These are phyloP conservation scores for Lactarius hengduanensis DNA, from an alignment of 768 basidiomycete genomes.

Conservation along the genomic window DNA sequence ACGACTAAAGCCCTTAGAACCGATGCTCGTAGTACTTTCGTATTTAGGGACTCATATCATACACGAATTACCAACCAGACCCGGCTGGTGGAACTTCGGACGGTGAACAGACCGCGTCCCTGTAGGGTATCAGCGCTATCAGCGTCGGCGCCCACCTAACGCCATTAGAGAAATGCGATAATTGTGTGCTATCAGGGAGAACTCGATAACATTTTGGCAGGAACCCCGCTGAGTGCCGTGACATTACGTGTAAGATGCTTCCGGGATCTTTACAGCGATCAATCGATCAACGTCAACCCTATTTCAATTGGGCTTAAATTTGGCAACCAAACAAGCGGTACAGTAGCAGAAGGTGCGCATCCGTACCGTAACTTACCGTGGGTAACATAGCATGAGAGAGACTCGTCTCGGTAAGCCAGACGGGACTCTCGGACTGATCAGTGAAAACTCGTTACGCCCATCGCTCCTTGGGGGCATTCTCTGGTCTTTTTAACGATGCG, in stretches of 20 bases:
- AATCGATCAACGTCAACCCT: background rate
- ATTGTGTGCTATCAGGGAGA: background rate
- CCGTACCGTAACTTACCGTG: background rate
- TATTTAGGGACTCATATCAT: background rate
- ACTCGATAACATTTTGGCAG: background rate
- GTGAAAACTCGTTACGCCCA: no score
- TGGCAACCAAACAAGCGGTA: background rate
- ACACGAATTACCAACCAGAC: no score
- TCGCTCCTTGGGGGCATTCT: background rate
- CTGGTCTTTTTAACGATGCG: background rate
- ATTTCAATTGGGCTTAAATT: background rate
- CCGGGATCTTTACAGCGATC: background rate
- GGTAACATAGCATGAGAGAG: background rate
- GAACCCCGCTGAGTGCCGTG: background rate
- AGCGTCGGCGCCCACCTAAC: background rate
- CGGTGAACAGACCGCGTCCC: background rate
- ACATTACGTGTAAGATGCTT: background rate
- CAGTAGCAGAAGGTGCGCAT: no score
- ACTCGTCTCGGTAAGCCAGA: background rate
- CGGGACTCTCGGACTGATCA: background rate
- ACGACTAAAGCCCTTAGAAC: no score
- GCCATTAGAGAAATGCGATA: background rate
- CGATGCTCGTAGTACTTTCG: no score
- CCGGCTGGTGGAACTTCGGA: no score
- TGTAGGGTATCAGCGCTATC: background rate